Percentiles rank a stretch among this genome's conserved stretches.
phyloP scores from a whole-genome alignment of 2,329 filamentous ascomycete species.

The Monilinia polystroma region DNA sequence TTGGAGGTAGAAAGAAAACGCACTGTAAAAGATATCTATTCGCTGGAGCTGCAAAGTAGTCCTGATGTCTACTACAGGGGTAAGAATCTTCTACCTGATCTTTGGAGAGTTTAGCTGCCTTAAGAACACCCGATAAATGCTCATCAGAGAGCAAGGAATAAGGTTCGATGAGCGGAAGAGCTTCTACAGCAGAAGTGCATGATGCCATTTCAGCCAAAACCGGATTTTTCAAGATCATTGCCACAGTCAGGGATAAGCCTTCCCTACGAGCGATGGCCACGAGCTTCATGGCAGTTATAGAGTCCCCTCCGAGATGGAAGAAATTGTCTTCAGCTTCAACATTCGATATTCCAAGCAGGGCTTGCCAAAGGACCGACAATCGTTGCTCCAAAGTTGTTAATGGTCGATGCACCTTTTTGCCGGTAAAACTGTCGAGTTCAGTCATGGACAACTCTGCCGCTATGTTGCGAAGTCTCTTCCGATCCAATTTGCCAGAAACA shows the following conservation, averaged over 20 bases:
- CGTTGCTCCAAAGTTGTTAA: neutral
- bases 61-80: slow-evolving; percentile 43
- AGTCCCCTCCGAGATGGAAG: slow-evolving; percentile 43
- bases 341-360: neutral
- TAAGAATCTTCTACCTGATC: slow-evolving; percentile 42
- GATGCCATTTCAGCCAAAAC: slow-evolving; percentile 48
- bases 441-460: neutral
- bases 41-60: slow-evolving; percentile 24
- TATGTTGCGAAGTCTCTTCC: neutral
- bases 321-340: slow-evolving; percentile 41
- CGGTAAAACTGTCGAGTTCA: neutral
- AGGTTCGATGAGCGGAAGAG: neutral
- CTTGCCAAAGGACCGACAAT: neutral
- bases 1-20: slow-evolving; percentile 22
- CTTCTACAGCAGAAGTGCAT: slow-evolving; percentile 21
- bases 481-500: slow-evolving; percentile 8
- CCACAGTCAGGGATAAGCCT: slow-evolving; percentile 43
- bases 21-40: neutral
- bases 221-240: slow-evolving; percentile 46
- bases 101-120: neutral
- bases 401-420: too few relatives aligned
- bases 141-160: neutral
- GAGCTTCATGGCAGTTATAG: slow-evolving; percentile 44
- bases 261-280: slow-evolving; percentile 42
- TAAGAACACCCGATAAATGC: neutral